These are phyloP conservation scores for Boletus edulis DNA, from an alignment of 768 basidiomycete species.

Conservation along the genomic window DNA sequence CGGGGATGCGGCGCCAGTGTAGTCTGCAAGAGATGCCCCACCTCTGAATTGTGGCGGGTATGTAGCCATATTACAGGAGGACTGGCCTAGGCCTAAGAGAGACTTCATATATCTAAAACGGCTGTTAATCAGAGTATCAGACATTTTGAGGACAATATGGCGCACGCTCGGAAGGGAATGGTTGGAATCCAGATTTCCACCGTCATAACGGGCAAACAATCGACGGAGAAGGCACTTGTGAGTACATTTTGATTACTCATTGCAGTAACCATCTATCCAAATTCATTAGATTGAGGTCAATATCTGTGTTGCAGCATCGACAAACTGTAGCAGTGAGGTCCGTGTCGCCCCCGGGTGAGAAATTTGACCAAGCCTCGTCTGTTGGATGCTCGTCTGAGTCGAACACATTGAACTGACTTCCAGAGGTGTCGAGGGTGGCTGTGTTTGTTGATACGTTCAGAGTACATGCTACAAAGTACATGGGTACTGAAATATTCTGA, in stretches of 20 bases:
- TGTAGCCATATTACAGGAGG: no score
- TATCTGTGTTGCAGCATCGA: background rate
- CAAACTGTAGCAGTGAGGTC: background rate
- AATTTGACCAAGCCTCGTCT: background rate
- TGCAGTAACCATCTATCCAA: background rate
- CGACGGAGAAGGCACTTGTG: no score
- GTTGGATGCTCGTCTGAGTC: background rate
- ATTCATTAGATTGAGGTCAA: background rate
- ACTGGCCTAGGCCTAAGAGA: no score
- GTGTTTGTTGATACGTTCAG: background rate
- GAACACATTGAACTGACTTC: background rate
- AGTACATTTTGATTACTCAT: no score
- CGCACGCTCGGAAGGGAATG: background rate
- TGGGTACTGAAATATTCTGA: background rate
- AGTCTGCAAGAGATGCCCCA: background rate
- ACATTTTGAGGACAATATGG: background rate
- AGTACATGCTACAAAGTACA: background rate
- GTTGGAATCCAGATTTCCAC: accelerated
- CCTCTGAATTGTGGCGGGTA: no score
- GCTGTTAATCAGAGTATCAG: background rate
- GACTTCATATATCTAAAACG: background rate
- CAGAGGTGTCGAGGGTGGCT: background rate
- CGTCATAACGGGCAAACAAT: background rate
- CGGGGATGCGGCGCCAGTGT: background rate
- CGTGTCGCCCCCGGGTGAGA: background rate